Base-by-base conservation (phyloP, 2,329 filamentous ascomycete species). In the Aspergillus fischeri region DNA sequence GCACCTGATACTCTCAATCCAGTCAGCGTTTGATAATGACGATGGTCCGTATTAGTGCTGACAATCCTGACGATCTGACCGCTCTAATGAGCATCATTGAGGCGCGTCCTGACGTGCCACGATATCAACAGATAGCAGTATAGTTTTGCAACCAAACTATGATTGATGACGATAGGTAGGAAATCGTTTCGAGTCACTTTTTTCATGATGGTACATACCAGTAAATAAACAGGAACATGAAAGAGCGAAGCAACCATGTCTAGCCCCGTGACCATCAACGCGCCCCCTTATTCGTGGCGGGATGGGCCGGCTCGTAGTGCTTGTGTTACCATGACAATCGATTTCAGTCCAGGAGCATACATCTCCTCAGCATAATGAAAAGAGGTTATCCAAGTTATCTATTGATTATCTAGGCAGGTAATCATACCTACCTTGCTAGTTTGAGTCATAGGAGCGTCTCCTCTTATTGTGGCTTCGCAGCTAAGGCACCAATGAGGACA, bases 31-130 rank as follows among this genome's bases (percentile, higher is more conserved):
- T 38, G 14, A 58, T 24, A 53, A 59, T 53, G 49, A n/a, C 52
- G 55, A 38, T 48, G 28, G 55, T 52, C 53, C 56, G 54, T 56
- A 53, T 50, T 58, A 53, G 55, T 48, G 57, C 59, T 62, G 60
- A 63, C 51, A 60, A 67, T 64, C 61, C 45, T 61, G 60, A 57
- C 65, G 61, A 66, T 66, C 63, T 28, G 24, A 55, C 27, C 35
- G 24, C 52, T 55, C 51, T 20, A 52, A 57, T 25, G 56, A 52
- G 54, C 54, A 59, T n/a, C 53, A 59, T 55, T 51, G 24, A 51
- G 50, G 27, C 28, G 53, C 51, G 56, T 54, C 56, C 53, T 59
- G 58, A 55, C 58, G 55, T 55, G 53, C 53, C 47, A 53, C 50
- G 56, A 52, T 54, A 49, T 55, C 52, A 20, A 25, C 9, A 51